A percentile compares a stretch with the other conserved stretches of the same genome.
These are phyloP conservation scores for Schoenoplectus tabernaemontani DNA, from an alignment of 202 grass and related monocot species.

Conservation along the genomic window DNA sequence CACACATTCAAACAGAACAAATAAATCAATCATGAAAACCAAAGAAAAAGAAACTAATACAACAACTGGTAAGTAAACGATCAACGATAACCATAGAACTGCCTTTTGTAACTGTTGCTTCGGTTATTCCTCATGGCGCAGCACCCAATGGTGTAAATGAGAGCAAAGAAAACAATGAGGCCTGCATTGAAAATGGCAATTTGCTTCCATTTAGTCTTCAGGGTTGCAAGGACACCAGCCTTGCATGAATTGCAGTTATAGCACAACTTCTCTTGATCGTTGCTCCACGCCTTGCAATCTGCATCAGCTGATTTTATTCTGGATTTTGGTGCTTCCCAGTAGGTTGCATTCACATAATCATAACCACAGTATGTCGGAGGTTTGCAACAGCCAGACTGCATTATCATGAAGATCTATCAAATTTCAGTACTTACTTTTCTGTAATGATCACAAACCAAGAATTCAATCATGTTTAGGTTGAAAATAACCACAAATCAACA, in stretches of 20 bases:
- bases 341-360: constrained; percentile 51
- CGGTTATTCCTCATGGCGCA: constrained; percentile 50
- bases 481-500: neutral
- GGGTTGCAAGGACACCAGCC: constrained; percentile 51
- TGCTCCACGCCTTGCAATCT: constrained; percentile 76
- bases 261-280: constrained; percentile 51
- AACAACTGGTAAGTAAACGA: neutral
- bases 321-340: constrained; percentile 32
- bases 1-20: neutral
- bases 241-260: constrained; percentile 83
- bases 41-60: constrained; percentile 1
- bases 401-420: neutral
- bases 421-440: neutral
- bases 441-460: neutral
- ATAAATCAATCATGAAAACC: neutral
- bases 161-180: constrained; percentile 54
- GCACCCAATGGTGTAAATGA: constrained; percentile 62
- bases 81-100: constrained; percentile 19
- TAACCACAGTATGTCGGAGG: constrained; percentile 76
- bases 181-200: constrained; percentile 44
- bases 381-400: constrained; percentile 87
- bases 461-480: neutral
- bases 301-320: constrained; percentile 24
- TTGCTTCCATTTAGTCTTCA: constrained; percentile 59
- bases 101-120: constrained; percentile 33